A percentile compares a stretch with the other conserved stretches of the same genome.
Conservation (phyloP, 805 yeast species). For the Metschnikowia noctiluminum region DNA sequence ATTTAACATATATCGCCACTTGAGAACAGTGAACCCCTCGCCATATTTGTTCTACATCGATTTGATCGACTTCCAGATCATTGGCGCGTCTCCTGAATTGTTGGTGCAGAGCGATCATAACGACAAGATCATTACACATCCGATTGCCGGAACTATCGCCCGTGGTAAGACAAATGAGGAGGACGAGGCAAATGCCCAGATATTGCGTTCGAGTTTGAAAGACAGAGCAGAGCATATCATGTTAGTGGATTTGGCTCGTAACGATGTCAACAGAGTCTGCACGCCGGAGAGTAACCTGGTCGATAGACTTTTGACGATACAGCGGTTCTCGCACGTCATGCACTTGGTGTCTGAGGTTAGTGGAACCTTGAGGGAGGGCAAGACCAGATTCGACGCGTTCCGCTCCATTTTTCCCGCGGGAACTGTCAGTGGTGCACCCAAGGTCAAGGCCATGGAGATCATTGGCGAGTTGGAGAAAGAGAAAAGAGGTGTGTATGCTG, state of each 20-base stretch:
- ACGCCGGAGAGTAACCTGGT: slow-evolving; percentile 80
- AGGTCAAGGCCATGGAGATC: slow-evolving; percentile 93
- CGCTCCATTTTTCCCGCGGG: slow-evolving; percentile 99
- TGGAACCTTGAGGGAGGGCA: slow-evolving; percentile 79
- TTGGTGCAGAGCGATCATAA: slow-evolving; percentile 75
- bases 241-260: slow-evolving; percentile 97
- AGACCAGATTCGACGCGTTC: slow-evolving; percentile 93
- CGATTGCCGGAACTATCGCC: slow-evolving; percentile 94
- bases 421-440: slow-evolving; percentile 98
- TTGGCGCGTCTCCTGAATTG: slow-evolving; percentile 97
- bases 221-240: slow-evolving; percentile 98
- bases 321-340: slow-evolving; percentile 95
- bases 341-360: slow-evolving; percentile 94
- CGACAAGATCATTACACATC: slow-evolving; percentile 84
- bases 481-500: slow-evolving; percentile 95
- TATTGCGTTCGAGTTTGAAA: slow-evolving; percentile 70
- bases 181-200: slow-evolving; percentile 78
- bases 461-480: slow-evolving; percentile 87
- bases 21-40: slow-evolving; percentile 94
- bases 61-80: slow-evolving; percentile 85
- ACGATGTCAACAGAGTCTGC: slow-evolving; percentile 94
- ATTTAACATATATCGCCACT: slow-evolving; percentile 90
- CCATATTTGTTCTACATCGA: slow-evolving; percentile 96
- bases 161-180: slow-evolving; percentile 91
- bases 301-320: slow-evolving; percentile 84